A percentile compares a stretch with the other conserved stretches of the same genome.
Conservation (phyloP, 495 filamentous ascomycete species). For the Aspergillus affinis region DNA sequence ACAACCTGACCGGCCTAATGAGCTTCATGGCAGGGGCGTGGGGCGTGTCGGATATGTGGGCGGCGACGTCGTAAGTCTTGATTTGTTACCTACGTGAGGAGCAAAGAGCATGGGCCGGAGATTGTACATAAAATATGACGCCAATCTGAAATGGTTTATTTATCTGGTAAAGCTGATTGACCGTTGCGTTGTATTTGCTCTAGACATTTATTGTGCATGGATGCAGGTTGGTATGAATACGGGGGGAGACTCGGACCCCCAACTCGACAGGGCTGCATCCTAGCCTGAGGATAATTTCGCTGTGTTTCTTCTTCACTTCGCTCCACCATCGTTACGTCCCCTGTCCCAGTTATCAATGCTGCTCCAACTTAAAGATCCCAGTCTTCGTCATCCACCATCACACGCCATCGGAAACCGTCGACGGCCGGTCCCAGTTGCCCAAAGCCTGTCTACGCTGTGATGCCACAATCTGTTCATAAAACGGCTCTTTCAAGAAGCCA, state of each 20-base stretch:
- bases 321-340: too few species aligned
- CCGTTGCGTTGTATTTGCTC: not conserved
- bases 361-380: not conserved
- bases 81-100: not conserved
- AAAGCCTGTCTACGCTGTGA: conserved; percentile 16
- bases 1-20: conserved; percentile 62
- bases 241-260: too few species aligned
- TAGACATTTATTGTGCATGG: not conserved
- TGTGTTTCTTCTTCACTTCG: too few species aligned
- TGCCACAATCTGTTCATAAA: conserved; percentile 24
- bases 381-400: not conserved
- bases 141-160: conserved; percentile 9
- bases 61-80: conserved; percentile 25
- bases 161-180: not conserved
- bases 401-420: not conserved
- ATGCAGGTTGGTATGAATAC: too few species aligned
- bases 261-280: not conserved
- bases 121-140: conserved; percentile 7
- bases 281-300: not conserved
- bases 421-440: not conserved
- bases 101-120: not conserved
- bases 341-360: too few species aligned
- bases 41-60: conserved; percentile 40
- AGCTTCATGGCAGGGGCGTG: conserved; percentile 58
- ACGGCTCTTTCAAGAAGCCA: conserved; percentile 20